Base-by-base conservation (phyloP, 352 stramenopile genomes). In the Pythium monospermum region DNA sequence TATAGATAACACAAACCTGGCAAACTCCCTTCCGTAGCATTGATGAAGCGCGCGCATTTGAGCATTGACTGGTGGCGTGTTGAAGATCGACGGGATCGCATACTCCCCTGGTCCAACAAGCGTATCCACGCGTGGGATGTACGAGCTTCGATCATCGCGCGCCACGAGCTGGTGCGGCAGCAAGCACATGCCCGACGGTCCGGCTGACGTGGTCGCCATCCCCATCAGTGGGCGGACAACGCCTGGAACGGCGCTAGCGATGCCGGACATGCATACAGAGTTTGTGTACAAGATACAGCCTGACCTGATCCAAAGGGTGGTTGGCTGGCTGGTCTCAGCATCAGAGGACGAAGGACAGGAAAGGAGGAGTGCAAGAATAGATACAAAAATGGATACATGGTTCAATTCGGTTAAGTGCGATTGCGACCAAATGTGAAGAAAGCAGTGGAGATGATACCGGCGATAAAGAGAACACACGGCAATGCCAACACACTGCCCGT, bases 401-500 rank as follows among this genome's bases (percentile, higher is more conserved):
- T 36, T 28, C 22, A 18, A 32, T 33, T 8, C 27, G 31, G n/a
- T 39, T 60, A 61, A 48, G 37, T 53, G 33, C 53, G 53, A 47
- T 38, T 43, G 21, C 42, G 49, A 2, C 52, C 53, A 13, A 78
- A 63, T 12, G 57, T 59, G 28, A 87, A 83, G 5, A 56, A 53
- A 3, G 66, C 57, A 0, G 73, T 87, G 30, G 63, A 83, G 23
- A 55, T 54, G 47, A 72, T 71, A 15, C 75, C 72, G 16, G 64
- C 64, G 6, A 57, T 58, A 45, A 89, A 89, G 21, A 89, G 59
- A 41, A 87, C 63, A 37, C 73, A 79, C 3, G 78, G 69, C 30
- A 89, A 58, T 1, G 69, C 69, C 38, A 87, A 69, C 25, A 81
- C 66, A 36, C 88, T 87, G 36, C 63, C 67, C 5, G 72, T 86